Conservation (phyloP, 495 filamentous ascomycete species). For the Diplogelasinospora grovesii region DNA sequence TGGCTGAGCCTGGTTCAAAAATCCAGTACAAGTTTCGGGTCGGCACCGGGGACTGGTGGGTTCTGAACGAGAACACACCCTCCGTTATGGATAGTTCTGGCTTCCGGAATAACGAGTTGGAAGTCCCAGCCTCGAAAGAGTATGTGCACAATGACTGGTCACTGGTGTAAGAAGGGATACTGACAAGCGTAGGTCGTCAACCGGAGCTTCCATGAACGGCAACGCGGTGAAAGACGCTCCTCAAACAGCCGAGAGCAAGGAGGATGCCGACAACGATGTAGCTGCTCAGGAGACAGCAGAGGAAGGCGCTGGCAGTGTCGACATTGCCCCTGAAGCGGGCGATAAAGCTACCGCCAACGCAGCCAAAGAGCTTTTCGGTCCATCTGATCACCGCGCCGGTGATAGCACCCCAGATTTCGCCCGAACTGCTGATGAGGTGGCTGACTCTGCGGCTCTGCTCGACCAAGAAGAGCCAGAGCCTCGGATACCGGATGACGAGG, state of each 20-base stretch:
- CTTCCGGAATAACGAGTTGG: slow-evolving; percentile 53
- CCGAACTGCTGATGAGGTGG: slow-evolving; percentile 32
- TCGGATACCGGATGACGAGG: slow-evolving; percentile 21
- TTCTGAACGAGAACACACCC: slow-evolving; percentile 47
- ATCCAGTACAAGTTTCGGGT: slow-evolving; percentile 68
- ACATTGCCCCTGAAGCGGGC: too few species aligned
- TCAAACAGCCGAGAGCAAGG: background rate
- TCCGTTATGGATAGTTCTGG: slow-evolving; percentile 50
- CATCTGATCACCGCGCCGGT: slow-evolving; percentile 11
- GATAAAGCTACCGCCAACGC: slow-evolving; percentile 3
- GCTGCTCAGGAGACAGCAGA: background rate
- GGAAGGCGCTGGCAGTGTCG: too few species aligned
- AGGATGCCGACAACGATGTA: background rate
- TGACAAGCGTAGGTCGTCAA: background rate
- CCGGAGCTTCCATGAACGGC: background rate
- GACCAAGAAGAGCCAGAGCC: slow-evolving; percentile 26
- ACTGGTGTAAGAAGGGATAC: too few species aligned
- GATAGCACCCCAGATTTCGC: slow-evolving; percentile 18
- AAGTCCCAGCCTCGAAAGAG: slow-evolving; percentile 23
- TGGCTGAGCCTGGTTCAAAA: slow-evolving; percentile 37
- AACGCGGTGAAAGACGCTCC: background rate
- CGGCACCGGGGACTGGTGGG: slow-evolving; percentile 59
- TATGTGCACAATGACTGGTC: background rate
- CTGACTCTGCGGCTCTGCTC: slow-evolving; percentile 34
- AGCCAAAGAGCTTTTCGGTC: slow-evolving; percentile 4